A percentile compares a stretch with the other conserved stretches of the same genome.
These are phyloP conservation scores for Xylaria sp. DNA, from an alignment of 2,329 filamentous ascomycete species.

Conservation along the genomic window DNA sequence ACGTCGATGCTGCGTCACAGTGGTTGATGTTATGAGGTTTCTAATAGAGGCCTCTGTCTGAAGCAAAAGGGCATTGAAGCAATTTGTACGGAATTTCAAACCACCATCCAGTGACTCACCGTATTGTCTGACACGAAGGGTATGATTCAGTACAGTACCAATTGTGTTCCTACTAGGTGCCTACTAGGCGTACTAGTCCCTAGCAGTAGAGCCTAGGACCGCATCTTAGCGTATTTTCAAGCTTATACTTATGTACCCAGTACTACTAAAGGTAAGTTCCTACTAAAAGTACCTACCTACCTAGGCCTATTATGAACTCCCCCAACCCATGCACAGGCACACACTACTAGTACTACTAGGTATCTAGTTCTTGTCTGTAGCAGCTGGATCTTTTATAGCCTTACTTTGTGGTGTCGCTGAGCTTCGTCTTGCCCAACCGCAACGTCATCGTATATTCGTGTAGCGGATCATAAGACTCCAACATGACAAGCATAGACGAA, in stretches of 20 bases:
- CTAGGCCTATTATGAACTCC: too few species aligned
- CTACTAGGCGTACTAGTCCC: not conserved
- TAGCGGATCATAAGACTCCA: not conserved
- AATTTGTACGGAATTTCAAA: not conserved
- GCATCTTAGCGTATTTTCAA: not conserved
- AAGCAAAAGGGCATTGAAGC: not conserved
- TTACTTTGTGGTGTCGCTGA: not conserved
- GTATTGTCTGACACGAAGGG: not conserved
- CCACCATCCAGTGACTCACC: not conserved
- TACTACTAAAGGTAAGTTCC: too few species aligned
- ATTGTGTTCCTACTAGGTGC: not conserved
- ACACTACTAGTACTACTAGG: too few species aligned
- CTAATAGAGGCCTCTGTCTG: not conserved
- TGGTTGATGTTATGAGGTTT: not conserved
- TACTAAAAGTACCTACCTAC: too few species aligned
- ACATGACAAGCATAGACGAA: constrained; percentile 69
- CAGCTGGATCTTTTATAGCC: not conserved
- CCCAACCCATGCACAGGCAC: too few species aligned
- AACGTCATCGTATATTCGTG: too few species aligned
- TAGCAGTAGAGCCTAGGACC: too few species aligned
- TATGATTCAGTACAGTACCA: constrained; percentile 1
- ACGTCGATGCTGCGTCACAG: not conserved
- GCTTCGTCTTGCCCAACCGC: not conserved
- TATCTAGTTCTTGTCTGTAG: too few species aligned
- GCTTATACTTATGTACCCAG: not conserved